Percentiles rank a stretch among this genome's conserved stretches.
Conservation (phyloP, 352 stramenopile genomes). For the Phytopythium delawarense region DNA sequence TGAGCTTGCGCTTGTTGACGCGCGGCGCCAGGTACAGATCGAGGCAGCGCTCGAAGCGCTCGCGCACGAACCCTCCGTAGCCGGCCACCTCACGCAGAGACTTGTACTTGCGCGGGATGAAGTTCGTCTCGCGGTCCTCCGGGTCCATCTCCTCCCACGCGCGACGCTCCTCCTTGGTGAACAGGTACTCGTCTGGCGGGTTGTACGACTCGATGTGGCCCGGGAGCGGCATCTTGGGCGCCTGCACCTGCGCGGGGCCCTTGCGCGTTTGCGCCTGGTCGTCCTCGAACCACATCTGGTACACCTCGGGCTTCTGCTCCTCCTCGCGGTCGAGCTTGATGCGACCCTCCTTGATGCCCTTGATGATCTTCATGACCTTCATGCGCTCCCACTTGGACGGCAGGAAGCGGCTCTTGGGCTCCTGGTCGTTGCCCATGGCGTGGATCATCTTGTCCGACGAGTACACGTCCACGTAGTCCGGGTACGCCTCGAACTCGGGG, state of each 20-base stretch:
- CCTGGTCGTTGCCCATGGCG: constrained; percentile 82
- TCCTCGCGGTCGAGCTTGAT: constrained; percentile 92
- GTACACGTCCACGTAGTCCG: constrained; percentile 89
- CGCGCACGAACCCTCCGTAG: constrained; percentile 96
- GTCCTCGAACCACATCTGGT: constrained; percentile 92
- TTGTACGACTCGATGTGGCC: constrained; percentile 99
- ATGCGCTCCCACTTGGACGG: constrained; percentile 98
- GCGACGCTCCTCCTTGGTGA: constrained; percentile 94
- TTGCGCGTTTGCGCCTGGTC: constrained; percentile 87
- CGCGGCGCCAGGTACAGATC: constrained; percentile 99
- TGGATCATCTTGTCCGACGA: constrained; percentile 88
- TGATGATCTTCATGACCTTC: constrained; percentile 96
- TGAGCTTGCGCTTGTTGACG: constrained; percentile 94
- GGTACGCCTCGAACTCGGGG: constrained; percentile 90
- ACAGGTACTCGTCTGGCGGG: constrained; percentile 98
- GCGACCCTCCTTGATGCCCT: constrained; percentile 95
- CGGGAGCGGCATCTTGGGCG: constrained; percentile 97
- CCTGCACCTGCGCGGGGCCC: constrained; percentile 94
- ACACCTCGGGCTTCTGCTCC: constrained; percentile 89
- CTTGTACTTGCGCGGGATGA: constrained; percentile 97
- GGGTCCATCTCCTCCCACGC: constrained; percentile 95
- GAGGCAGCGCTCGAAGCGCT: constrained; percentile 99
- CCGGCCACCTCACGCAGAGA: constrained; percentile 95
- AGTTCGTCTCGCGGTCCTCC: constrained; percentile 95
- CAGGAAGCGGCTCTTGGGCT: constrained; percentile 93